These are phyloP conservation scores for Saturnispora kantuleensis DNA, from an alignment of 805 yeast species.

Conservation along the genomic window DNA sequence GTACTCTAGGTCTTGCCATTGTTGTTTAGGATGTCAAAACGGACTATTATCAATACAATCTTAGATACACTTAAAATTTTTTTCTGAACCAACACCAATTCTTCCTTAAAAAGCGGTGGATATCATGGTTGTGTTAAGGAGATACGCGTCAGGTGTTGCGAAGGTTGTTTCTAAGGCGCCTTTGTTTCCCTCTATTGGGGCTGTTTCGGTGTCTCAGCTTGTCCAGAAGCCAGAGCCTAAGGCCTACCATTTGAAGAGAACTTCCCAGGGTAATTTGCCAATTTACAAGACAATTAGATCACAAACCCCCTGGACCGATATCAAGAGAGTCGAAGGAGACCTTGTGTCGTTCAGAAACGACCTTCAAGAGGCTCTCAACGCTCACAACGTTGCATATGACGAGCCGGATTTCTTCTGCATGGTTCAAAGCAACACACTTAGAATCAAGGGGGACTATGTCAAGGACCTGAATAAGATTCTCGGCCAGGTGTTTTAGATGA, in stretches of 20 bases:
- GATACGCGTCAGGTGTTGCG: constrained; percentile 5
- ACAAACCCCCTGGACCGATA: constrained; percentile 57
- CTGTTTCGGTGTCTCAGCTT: constrained; percentile 19
- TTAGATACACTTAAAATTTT: not conserved
- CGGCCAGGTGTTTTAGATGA: constrained; percentile 20
- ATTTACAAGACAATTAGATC: constrained; percentile 63
- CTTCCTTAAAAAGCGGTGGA: not conserved
- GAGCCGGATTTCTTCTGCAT: constrained; percentile 33
- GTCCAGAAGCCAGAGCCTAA: constrained; percentile 27
- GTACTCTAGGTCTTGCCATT: constrained; percentile 36
- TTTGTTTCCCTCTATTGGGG: constrained; percentile 20
- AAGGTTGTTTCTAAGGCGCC: constrained; percentile 11
- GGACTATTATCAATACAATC: not conserved
- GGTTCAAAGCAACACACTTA: constrained; percentile 42
- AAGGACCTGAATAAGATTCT: constrained; percentile 28
- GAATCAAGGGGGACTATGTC: constrained; percentile 39
- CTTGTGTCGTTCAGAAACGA: constrained; percentile 57
- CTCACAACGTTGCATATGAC: not conserved
- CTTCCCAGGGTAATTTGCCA: constrained; percentile 66
- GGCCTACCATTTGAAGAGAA: constrained; percentile 37
- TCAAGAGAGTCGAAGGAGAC: constrained; percentile 64
- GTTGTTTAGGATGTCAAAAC: not conserved
- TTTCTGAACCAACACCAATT: not conserved
- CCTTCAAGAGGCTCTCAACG: constrained; percentile 40
- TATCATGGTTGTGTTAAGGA: constrained; percentile 1